phyloP scores from a whole-genome alignment of 345 rosid species.

The Camelina hispida region DNA sequence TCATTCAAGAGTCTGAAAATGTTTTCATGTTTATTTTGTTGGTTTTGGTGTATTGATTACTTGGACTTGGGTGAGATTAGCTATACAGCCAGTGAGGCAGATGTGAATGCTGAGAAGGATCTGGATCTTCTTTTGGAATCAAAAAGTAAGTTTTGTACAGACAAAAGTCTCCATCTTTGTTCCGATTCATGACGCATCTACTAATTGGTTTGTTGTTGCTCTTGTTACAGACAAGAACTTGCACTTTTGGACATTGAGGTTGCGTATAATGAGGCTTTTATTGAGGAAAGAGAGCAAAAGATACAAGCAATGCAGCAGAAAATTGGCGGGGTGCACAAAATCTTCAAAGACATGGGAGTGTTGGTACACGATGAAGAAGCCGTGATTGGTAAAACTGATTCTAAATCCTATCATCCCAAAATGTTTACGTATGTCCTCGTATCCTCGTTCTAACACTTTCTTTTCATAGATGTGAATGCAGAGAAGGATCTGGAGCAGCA shows the following conservation, averaged over 20 bases:
- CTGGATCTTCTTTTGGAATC: conserved; percentile 80
- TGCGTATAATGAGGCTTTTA: conserved; percentile 69
- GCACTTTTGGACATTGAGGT: conserved; percentile 77
- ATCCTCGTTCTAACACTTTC: conserved; percentile 5
- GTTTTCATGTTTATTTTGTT: not conserved
- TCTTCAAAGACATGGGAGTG: conserved; percentile 91
- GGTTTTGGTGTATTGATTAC: conserved; percentile 4
- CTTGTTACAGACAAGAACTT: not conserved
- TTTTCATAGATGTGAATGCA: conserved; percentile 55
- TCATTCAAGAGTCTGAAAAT: not conserved
- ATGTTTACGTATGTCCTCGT: not conserved
- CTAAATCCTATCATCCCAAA: not conserved
- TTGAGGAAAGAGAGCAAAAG: conserved; percentile 97
- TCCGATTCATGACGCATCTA: not conserved
- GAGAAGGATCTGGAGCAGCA: conserved; percentile 67
- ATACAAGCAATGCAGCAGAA: conserved; percentile 94
- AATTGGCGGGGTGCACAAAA: conserved; percentile 95
- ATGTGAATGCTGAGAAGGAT: conserved; percentile 51
- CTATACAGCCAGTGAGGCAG: conserved; percentile 52
- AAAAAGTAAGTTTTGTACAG: conserved; percentile 55
- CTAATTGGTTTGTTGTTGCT: not conserved
- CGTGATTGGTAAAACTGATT: conserved; percentile 66
- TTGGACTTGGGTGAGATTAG: conserved; percentile 1
- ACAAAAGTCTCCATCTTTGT: not conserved
- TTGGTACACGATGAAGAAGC: conserved; percentile 94